phyloP scores from a whole-genome alignment of 345 rosid species.

The Angophora floribunda region DNA sequence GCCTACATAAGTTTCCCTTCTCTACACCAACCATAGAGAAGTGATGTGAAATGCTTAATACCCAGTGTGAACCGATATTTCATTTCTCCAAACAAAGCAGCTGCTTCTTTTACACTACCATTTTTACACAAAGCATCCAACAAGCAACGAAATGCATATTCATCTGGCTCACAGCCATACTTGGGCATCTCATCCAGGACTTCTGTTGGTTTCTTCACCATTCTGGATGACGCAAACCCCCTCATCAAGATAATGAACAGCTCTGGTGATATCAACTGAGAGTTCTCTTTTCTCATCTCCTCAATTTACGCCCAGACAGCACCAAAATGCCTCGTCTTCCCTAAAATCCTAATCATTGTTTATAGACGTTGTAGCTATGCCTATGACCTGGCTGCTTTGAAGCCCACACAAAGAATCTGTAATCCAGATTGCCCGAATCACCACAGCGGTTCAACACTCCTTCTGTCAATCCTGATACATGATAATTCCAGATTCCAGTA shows the following conservation, averaged over 20 bases:
- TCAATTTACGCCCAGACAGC: conserved; percentile 83
- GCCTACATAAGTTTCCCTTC: conserved; percentile 90
- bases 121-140: conserved; percentile 78
- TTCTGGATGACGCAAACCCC: conserved; percentile 56
- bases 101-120: conserved; percentile 76
- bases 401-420: conserved; percentile 73
- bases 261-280: conserved; percentile 58
- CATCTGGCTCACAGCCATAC: conserved; percentile 73
- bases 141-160: conserved; percentile 60
- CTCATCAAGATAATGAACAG: conserved; percentile 60
- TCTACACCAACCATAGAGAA: conserved; percentile 86
- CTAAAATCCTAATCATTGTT: conserved; percentile 54
- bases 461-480: conserved; percentile 62
- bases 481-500: conserved; percentile 61
- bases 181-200: conserved; percentile 91
- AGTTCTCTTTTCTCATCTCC: conserved; percentile 72
- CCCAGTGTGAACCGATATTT: conserved; percentile 37
- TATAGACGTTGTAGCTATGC: conserved; percentile 59
- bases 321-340: conserved; percentile 82
- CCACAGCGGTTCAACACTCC: conserved; percentile 87
- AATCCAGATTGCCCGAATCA: conserved; percentile 78
- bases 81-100: conserved; percentile 78
- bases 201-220: conserved; percentile 76
- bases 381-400: conserved; percentile 64
- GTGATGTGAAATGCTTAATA: conserved; percentile 49